Conservation (phyloP, 2,329 filamentous ascomycete genomes). For the Calonectria ilicicola region DNA sequence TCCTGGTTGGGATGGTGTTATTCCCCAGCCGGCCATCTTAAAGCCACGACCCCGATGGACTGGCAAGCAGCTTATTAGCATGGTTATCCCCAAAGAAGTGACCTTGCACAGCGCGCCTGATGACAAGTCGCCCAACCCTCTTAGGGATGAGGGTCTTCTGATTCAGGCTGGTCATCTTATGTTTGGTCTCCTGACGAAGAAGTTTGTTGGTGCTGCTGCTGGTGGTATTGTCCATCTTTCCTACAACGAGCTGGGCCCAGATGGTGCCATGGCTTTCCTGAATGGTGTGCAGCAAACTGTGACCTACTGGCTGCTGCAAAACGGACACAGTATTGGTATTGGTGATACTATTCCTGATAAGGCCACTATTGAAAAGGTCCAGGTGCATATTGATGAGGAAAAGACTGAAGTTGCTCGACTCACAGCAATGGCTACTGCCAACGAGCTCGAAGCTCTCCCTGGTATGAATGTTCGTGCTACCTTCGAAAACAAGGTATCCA, state of each 20-base stretch:
- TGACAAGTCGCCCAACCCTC: conserved; percentile 69
- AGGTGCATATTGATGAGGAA: conserved; percentile 82
- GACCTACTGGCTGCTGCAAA: conserved; percentile 96
- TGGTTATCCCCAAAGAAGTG: conserved; percentile 89
- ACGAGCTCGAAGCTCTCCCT: conserved; percentile 89
- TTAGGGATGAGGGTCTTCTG: conserved; percentile 82
- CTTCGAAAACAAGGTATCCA: conserved; percentile 97
- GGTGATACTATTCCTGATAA: conserved; percentile 97
- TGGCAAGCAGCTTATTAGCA: conserved; percentile 95
- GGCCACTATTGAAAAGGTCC: conserved; percentile 85
- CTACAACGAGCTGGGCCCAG: conserved; percentile 92
- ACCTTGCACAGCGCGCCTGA: conserved; percentile 78
- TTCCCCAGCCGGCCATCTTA: conserved; percentile 92
- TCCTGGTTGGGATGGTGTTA: conserved; percentile 95
- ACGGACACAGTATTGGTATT: conserved; percentile 97
- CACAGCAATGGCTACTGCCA: conserved; percentile 83
- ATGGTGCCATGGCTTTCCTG: conserved; percentile 92
- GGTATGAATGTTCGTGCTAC: conserved; percentile 99
- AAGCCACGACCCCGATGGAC: conserved; percentile 96
- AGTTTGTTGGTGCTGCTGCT: conserved; percentile 88
- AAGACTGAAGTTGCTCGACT: conserved; percentile 85
- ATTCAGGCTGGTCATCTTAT: conserved; percentile 90
- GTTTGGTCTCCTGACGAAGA: conserved; percentile 93
- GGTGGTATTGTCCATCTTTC: conserved; percentile 95
- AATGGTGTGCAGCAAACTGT: conserved; percentile 95